A percentile compares a stretch with the other conserved stretches of the same genome.
These are phyloP conservation scores for Aureobasidium sp. DNA, from an alignment of 2,329 filamentous ascomycete genomes.

Conservation along the genomic window DNA sequence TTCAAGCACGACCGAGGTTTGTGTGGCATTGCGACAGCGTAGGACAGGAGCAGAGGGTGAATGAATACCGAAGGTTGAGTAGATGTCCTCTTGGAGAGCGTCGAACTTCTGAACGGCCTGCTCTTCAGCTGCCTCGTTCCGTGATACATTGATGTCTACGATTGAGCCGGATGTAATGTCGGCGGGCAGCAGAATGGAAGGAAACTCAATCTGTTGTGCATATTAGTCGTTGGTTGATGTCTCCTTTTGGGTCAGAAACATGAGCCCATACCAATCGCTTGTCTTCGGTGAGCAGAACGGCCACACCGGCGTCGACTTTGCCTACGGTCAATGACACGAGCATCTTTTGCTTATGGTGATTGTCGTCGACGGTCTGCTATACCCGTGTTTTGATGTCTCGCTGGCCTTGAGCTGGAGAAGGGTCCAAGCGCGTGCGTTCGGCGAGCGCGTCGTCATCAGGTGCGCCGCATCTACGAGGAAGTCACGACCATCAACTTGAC, in stretches of 20 bases:
- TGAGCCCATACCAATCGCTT: constrained; percentile 72
- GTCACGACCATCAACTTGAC: not conserved
- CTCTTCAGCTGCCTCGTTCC: constrained; percentile 73
- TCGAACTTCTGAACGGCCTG: constrained; percentile 70
- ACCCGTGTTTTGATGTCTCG: not conserved
- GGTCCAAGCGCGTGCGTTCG: not conserved
- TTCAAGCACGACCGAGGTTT: constrained; percentile 96
- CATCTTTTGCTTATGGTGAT: constrained; percentile 49
- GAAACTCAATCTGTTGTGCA: constrained; percentile 79
- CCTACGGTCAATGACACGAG: constrained; percentile 95
- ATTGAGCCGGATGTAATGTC: constrained; percentile 96
- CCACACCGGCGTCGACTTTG: constrained; percentile 98
- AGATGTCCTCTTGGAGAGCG: constrained; percentile 81
- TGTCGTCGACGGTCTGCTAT: not conserved
- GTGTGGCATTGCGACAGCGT: constrained; percentile 91
- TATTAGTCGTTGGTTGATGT: constrained; percentile 11
- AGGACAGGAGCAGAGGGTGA: constrained; percentile 72
- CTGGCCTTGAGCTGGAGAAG: not conserved
- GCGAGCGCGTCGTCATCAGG: not conserved
- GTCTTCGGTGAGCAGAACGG: constrained; percentile 91
- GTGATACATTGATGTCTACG: constrained; percentile 91
- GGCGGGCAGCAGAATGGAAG: constrained; percentile 89
- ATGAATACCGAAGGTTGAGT: constrained; percentile 72
- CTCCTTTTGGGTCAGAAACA: not conserved
- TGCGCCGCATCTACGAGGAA: not conserved